A percentile compares a stretch with the other conserved stretches of the same genome.
These are phyloP conservation scores for Chionographis japonica DNA, from an alignment of 106 monocot species.

Conservation along the genomic window DNA sequence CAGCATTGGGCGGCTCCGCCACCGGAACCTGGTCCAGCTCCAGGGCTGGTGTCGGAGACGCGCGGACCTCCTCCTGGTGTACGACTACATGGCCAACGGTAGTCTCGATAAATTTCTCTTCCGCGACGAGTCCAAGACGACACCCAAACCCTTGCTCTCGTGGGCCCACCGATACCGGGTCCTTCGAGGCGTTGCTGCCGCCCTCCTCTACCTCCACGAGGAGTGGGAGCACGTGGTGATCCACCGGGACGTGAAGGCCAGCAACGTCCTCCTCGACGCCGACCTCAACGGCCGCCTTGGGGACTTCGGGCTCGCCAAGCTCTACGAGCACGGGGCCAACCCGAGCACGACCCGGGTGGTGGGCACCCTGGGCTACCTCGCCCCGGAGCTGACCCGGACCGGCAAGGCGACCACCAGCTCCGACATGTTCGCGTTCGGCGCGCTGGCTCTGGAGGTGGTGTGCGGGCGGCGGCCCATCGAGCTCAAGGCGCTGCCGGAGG, in stretches of 20 bases:
- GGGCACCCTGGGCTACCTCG: slow-evolving; percentile 20
- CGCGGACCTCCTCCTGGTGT: background rate
- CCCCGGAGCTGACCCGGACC: slow-evolving; percentile 13
- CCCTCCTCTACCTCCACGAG: slow-evolving; percentile 11
- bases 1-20: slow-evolving; percentile 8
- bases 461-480: slow-evolving; percentile 16
- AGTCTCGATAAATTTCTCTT: background rate
- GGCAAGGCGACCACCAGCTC: slow-evolving; percentile 14
- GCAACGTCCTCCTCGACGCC: slow-evolving; percentile 18
- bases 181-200: slow-evolving; percentile 4
- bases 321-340: slow-evolving; percentile 12
- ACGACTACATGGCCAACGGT: background rate
- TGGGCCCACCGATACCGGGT: slow-evolving; percentile 10
- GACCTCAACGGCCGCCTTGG: slow-evolving; percentile 18
- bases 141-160: background rate
- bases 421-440: slow-evolving; percentile 21
- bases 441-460: slow-evolving; percentile 13
- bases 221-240: slow-evolving; percentile 18
- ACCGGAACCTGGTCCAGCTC: slow-evolving; percentile 7
- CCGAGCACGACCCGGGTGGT: slow-evolving; percentile 8
- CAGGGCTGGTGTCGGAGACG: background rate
- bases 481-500: background rate
- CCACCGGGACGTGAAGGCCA: slow-evolving; percentile 22
- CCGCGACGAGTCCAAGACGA: background rate
- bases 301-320: slow-evolving; percentile 14